phyloP scores from a whole-genome alignment of 306 rosid species.

The Quercus suber region DNA sequence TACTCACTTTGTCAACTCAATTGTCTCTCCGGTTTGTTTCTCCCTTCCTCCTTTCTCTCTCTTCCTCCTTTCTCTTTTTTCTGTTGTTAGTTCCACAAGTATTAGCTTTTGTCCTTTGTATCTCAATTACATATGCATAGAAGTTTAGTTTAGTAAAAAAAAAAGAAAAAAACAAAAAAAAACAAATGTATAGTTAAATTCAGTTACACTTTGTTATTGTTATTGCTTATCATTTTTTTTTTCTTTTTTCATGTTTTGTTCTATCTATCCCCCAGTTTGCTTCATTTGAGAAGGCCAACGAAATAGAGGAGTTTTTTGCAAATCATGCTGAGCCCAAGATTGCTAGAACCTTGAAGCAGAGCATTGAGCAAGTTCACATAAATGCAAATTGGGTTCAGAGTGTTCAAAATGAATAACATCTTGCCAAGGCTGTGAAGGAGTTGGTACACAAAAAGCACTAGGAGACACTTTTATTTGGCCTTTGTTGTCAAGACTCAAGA shows the following conservation, averaged over 20 bases:
- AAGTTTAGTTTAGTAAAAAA: no score
- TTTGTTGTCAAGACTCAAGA: no score
- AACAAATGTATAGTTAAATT: background rate
- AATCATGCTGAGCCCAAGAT: slow-evolving; percentile 38
- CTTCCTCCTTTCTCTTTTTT: no score
- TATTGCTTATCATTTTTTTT: background rate
- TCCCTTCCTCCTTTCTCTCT: slow-evolving; percentile 1
- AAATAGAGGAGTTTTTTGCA: slow-evolving; percentile 79
- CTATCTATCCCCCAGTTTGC: slow-evolving; percentile 57
- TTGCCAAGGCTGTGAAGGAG: slow-evolving; percentile 45
- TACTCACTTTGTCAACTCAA: slow-evolving; percentile 59
- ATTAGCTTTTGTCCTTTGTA: background rate
- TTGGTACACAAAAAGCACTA: slow-evolving; percentile 17
- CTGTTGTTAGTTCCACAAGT: slow-evolving; percentile 4
- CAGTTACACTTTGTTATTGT: background rate
- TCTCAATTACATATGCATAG: background rate
- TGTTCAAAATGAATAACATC: slow-evolving; percentile 48
- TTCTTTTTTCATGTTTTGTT: background rate
- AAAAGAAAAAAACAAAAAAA: no score
- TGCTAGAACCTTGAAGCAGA: slow-evolving; percentile 88
- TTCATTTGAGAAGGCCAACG: slow-evolving; percentile 72
- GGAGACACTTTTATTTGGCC: no score
- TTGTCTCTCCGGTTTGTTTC: slow-evolving; percentile 76
- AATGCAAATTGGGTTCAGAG: slow-evolving; percentile 77
- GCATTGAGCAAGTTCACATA: slow-evolving; percentile 71